Evolutionary conservation across 805 yeast species (phyloP), one percentile per base, ranked within the genome.

Genomic region (Hanseniaspora jakobsenii): DNA sequence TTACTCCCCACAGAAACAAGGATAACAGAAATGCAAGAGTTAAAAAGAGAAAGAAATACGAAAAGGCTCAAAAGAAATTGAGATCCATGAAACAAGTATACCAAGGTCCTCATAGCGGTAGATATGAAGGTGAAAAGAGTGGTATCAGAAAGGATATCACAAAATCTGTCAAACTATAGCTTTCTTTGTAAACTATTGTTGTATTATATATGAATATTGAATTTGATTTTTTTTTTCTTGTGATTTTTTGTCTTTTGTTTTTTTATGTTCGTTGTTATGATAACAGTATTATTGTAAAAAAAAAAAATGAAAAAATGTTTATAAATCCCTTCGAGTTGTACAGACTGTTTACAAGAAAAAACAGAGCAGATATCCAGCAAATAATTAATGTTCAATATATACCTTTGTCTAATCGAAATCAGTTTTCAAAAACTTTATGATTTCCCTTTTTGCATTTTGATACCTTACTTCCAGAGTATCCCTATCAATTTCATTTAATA

Each of bases 31-130:
- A 91, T 62, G 75, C 97, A 34, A 80, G 98, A 66, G 97, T 91
- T 56, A 91, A 91, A 73, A 91, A 89, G 93, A 81, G 98, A 72
- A 83, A 78, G 77, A 84, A 84, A 75, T 91, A 82, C 68, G 97
- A 85, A 51, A 72, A 75, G 61, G 98, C 98, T 23, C 78, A 85
- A 68, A 89, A 85, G 84, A 85, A 85, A 63, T 79, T 91, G 63
- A 78, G 78, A 58, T 81, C 94, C 44, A 81, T 83, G 51, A 80
- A 95, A 62, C 84, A 83, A 44, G 95, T 86, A n/a, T 86, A 80
- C 69, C 72, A 78, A 53, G 69, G 69, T 38, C 68, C 69, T 16
- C 83, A 75, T 41, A 68, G 74, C 50, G 81, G 85, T 51, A 78
- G 94, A 2, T 91, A 91, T 62, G 79, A 72, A 51, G 98, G 98